Base-by-base conservation (phyloP, 768 basidiomycete species). In the Hygrophorus pudorinus region DNA sequence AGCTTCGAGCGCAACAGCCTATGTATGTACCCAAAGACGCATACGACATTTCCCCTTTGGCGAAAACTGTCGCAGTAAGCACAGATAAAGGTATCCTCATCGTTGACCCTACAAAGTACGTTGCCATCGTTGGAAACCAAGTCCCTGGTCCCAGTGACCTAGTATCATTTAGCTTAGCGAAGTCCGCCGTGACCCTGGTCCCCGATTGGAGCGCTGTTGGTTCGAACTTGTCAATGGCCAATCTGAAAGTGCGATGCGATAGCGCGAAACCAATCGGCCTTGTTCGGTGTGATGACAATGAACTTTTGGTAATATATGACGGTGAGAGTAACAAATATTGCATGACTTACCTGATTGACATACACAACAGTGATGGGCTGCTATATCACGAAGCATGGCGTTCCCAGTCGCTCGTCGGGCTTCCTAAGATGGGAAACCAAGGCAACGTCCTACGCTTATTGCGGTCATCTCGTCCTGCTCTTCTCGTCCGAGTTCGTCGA, bases 341-440 rank as follows among this genome's bases (percentile, higher is more conserved):
- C 16, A 36, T 5, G 18, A 8, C 24, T 43, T 42, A 30, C 40
- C 41, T 41, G 9, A 24, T 18, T 48, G 18, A 52, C 21, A 33
- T 42, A 38, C 17, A 17, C 24, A 29, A 39, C 32, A 89, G 88
- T 72, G 21, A 62, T 88, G 32, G 88, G 87, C 11, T 85, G 77
- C 54, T 90, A 83, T 57, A 75, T 88, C 53, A 75, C 81, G 45
- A 80, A 76, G 44, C 69, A 77, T 48, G 88, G 88, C 2, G 57
- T 65, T 1, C 85, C 85, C 2, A 66, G 65, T 9, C 81, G 84
- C 32, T 70, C 70, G 35, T 68, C 65, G 3, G 70, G 73, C 0
- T 87, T 75, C 56, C 73, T 89, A 49, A 79, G 77, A 46, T 91
- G 88, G 88, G 88, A 91, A 63, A 73, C 72, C 46, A 77, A 70